phyloP scores from a whole-genome alignment of 2,329 filamentous ascomycete species.

The Cladosporium sp. region DNA sequence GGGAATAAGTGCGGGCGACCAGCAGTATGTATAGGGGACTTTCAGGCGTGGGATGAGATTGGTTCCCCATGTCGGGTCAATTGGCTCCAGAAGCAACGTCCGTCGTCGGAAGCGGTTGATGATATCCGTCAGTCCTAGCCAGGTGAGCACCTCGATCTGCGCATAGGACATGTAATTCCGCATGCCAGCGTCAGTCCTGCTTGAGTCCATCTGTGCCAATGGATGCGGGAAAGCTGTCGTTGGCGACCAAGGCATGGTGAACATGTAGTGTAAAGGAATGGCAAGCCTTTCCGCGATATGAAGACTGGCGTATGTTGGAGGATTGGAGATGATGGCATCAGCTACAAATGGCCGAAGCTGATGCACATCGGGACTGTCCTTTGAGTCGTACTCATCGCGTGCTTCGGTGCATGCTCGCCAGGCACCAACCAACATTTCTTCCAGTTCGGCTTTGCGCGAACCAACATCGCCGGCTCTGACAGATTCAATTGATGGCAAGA shows the following conservation, averaged over 20 bases:
- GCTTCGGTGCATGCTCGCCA: slow-evolving; percentile 35
- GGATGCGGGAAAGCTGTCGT: slow-evolving; percentile 83
- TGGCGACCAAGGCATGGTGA: slow-evolving; percentile 90
- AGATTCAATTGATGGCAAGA: slow-evolving; percentile 33
- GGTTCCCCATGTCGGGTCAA: slow-evolving; percentile 74
- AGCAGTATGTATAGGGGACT: slow-evolving; percentile 73
- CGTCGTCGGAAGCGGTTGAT: slow-evolving; percentile 73
- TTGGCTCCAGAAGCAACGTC: slow-evolving; percentile 70
- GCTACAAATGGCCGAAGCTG: slow-evolving; percentile 73
- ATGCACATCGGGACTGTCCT: slow-evolving; percentile 45
- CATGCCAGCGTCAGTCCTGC: slow-evolving; percentile 69
- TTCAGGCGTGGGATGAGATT: slow-evolving; percentile 71
- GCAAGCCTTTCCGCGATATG: slow-evolving; percentile 73
- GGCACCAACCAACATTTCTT: slow-evolving; percentile 33
- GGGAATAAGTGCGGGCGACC: slow-evolving; percentile 26
- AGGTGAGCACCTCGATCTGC: slow-evolving; percentile 83
- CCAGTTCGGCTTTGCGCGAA: slow-evolving; percentile 28
- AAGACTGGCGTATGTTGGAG: slow-evolving; percentile 72
- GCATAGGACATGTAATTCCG: slow-evolving; percentile 80
- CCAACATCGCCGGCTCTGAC: slow-evolving; percentile 33
- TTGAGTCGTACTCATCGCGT: slow-evolving; percentile 61
- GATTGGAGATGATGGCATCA: slow-evolving; percentile 76
- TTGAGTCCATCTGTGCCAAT: slow-evolving; percentile 71
- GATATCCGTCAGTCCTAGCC: slow-evolving; percentile 69
- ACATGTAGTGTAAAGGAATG: slow-evolving; percentile 79